Evolutionary conservation across 2,329 filamentous ascomycete species (phyloP), one percentile per base, ranked within the genome.

Genomic region (Plectosphaerella plurivora): DNA sequence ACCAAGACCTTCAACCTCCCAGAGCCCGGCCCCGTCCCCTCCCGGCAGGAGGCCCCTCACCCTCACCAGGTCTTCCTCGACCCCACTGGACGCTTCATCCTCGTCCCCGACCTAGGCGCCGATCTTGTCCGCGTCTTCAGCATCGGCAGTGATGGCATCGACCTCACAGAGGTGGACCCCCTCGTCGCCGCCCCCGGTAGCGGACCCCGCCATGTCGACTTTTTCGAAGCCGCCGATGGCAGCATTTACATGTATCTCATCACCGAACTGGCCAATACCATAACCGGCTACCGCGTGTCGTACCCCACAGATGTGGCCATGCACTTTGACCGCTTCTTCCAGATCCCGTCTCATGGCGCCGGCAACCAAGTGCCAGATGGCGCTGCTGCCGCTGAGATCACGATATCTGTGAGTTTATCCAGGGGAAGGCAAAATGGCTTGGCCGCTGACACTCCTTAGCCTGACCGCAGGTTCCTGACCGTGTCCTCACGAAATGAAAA

Each of bases 401-500:
- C 70, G 6, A 58, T 86, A 39, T 82, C 83, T 45, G 82, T 85
- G 69, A 70, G 79, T 72, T 11, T n/a, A n/a, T 12, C 11, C 22
- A 3, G n/a, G 11, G 37, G 3, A 41, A 8, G 7, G 14, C 3
- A 11, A 14, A 28, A 46, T 46, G 5, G 11, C 8, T 22, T 7
- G 24, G 18, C 22, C 16, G 22, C 25, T 28, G 14, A 25, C 11
- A 46, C 44, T 28, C 5, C 51, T 45, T 47, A 83, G 81, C 79
- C 81, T 47, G 79, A 84, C 61, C 72, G 76, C 54, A 79, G 76
- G 36, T 88, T 83, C 71, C 64, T 91, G 49, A 74, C 88, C 58
- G 77, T 87, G 42, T 87, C 85, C 3, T 88, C 87, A 57, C 84
- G 89, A 55, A 79, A 80, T 62, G 86, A 87, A 62, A 73, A 71